phyloP scores from a whole-genome alignment of 129 eudicot species.

The Calendula officinalis region DNA sequence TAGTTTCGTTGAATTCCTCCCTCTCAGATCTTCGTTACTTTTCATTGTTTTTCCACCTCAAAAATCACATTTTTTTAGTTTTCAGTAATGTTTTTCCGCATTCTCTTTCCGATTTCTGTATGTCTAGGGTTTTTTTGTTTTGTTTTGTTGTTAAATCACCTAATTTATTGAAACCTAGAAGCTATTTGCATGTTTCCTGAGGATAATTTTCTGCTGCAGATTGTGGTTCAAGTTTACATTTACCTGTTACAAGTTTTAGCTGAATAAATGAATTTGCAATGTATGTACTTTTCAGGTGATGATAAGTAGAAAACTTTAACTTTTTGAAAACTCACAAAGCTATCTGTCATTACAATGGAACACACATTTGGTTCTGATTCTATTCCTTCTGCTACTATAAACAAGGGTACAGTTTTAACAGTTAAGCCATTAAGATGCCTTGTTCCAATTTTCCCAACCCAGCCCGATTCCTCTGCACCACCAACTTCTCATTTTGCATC shows the following conservation, averaged over 20 bases:
- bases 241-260: background rate
- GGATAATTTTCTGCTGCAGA: background rate
- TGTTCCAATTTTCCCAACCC: slow-evolving; percentile 62
- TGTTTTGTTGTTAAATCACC: slow-evolving; percentile 11
- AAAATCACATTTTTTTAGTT: background rate
- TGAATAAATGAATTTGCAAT: slow-evolving; percentile 10
- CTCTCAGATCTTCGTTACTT: slow-evolving; percentile 6
- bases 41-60: background rate
- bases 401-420: slow-evolving; percentile 61
- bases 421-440: slow-evolving; percentile 74
- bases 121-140: slow-evolving; percentile 30
- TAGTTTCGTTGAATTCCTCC: background rate
- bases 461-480: slow-evolving; percentile 33
- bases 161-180: background rate
- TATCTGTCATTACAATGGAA: slow-evolving; percentile 48
- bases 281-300: slow-evolving; percentile 22
- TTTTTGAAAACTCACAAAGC: slow-evolving; percentile 15
- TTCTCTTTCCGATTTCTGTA: slow-evolving; percentile 20
- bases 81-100: background rate
- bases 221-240: slow-evolving; percentile 1
- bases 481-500: slow-evolving; percentile 54
- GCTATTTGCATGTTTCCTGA: slow-evolving; percentile 18
- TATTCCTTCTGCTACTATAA: slow-evolving; percentile 40
- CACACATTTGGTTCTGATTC: slow-evolving; percentile 41
- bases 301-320: background rate